A percentile compares a stretch with the other conserved stretches of the same genome.
Evolutionary conservation across 2,329 filamentous ascomycete genomes (phyloP).

Genomic region (Hypocrella siamensis): DNA sequence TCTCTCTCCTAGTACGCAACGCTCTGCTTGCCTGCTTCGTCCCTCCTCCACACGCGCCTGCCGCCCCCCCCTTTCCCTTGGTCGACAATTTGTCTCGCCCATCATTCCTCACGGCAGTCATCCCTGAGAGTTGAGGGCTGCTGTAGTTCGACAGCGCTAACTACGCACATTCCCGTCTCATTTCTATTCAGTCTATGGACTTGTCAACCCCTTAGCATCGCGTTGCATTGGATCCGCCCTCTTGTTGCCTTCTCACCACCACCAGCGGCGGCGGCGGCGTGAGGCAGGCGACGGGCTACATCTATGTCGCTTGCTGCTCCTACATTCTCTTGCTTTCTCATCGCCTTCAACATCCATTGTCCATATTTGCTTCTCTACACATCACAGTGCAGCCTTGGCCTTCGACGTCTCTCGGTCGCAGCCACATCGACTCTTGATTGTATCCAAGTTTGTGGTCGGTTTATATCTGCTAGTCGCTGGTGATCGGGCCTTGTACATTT

Average conservation of each 20-base stretch:
- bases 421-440: too few species aligned
- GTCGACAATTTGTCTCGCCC: slow-evolving; percentile 16
- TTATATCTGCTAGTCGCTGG: neutral
- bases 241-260: neutral
- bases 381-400: neutral
- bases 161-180: slow-evolving; percentile 5
- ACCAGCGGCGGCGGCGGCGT: too few species aligned
- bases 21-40: neutral
- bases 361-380: neutral
- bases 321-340: neutral
- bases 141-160: slow-evolving; percentile 5
- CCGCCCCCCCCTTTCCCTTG: slow-evolving; percentile 3
- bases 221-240: slow-evolving; percentile 4
- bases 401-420: too few species aligned
- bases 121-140: slow-evolving; percentile 14
- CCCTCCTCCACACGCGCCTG: slow-evolving; percentile 1
- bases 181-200: slow-evolving; percentile 1
- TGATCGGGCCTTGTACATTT: neutral
- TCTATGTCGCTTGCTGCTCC: slow-evolving; percentile 2
- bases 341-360: slow-evolving; percentile 1
- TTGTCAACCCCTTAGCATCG: slow-evolving; percentile 2
- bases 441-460: slow-evolving; percentile 1
- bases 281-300: slow-evolving; percentile 1
- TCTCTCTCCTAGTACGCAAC: too few species aligned
- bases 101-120: slow-evolving; percentile 17